Conservation (phyloP, 768 basidiomycete genomes). For the Lactifluus echinatus region DNA sequence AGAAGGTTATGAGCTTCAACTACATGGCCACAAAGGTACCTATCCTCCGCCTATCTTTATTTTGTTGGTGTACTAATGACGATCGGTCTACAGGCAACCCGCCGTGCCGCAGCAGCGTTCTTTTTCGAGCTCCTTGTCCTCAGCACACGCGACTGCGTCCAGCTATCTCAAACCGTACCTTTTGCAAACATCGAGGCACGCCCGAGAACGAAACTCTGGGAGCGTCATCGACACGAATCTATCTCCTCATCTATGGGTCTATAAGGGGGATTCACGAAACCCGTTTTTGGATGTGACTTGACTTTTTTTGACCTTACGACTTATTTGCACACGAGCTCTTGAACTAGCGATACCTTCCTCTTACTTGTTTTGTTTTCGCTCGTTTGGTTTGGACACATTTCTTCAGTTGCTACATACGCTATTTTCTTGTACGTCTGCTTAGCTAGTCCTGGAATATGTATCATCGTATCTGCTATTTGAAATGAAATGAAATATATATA, state of each 20-base stretch:
- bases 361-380: constrained; percentile 2
- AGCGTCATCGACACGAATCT: constrained; percentile 48
- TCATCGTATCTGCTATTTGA: neutral
- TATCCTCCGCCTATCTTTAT: neutral
- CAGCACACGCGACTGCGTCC: constrained; percentile 85
- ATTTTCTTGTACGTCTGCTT: constrained; percentile 2
- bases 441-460: neutral
- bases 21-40: constrained; percentile 69
- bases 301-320: neutral
- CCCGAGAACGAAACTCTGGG: constrained; percentile 82
- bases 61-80: neutral
- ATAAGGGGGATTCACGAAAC: constrained; percentile 12
- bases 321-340: neutral
- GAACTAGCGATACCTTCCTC: constrained; percentile 13
- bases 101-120: constrained; percentile 88
- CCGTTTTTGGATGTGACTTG: neutral
- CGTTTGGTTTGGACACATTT: neutral
- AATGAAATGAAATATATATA: no score
- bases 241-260: constrained; percentile 37
- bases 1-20: constrained; percentile 68
- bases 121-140: constrained; percentile 97
- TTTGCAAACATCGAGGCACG: constrained; percentile 83
- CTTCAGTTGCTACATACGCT: constrained; percentile 9
- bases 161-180: constrained; percentile 60
- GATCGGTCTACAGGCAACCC: constrained; percentile 54